Conservation (phyloP, 306 rosid genomes). For the Ormosia emarginata region DNA sequence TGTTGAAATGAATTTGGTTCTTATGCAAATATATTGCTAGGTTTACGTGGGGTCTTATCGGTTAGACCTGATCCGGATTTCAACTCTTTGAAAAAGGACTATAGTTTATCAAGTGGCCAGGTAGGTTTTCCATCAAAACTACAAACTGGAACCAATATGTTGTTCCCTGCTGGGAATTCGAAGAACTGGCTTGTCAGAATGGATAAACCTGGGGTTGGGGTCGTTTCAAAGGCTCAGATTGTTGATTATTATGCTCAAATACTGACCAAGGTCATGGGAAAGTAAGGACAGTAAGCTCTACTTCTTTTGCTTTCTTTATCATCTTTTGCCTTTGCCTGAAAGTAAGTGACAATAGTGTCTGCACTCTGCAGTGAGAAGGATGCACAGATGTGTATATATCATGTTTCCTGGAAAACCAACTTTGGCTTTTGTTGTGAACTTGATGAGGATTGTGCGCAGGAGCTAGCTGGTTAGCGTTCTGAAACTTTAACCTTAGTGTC, state of each 20-base stretch:
- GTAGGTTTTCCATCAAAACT: background rate
- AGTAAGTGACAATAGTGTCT: conserved; percentile 14
- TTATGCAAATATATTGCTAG: conserved; percentile 32
- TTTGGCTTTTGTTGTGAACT: conserved; percentile 92
- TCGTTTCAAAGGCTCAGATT: conserved; percentile 88
- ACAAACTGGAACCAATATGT: conserved; percentile 30
- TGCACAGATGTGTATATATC: conserved; percentile 90
- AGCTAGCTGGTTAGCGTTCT: conserved; percentile 53
- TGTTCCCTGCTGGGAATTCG: conserved; percentile 67
- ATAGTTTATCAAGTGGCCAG: conserved; percentile 36
- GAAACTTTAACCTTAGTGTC: background rate
- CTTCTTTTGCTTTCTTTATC: background rate
- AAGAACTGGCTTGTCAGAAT: conserved; percentile 82
- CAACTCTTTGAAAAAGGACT: conserved; percentile 47
- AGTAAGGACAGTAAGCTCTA: conserved; percentile 42
- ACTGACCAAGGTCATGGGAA: conserved; percentile 73
- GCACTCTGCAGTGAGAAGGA: conserved; percentile 70
- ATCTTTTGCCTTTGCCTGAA: conserved; percentile 11
- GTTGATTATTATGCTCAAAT: conserved; percentile 79
- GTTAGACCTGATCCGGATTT: conserved; percentile 63
- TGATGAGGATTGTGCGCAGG: conserved; percentile 68
- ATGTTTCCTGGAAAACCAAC: conserved; percentile 77
- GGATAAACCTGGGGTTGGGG: conserved; percentile 71
- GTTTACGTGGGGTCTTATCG: conserved; percentile 54
- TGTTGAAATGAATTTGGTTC: background rate